Base-by-base conservation (phyloP, 345 rosid genomes). In the Gossypium turneri region DNA sequence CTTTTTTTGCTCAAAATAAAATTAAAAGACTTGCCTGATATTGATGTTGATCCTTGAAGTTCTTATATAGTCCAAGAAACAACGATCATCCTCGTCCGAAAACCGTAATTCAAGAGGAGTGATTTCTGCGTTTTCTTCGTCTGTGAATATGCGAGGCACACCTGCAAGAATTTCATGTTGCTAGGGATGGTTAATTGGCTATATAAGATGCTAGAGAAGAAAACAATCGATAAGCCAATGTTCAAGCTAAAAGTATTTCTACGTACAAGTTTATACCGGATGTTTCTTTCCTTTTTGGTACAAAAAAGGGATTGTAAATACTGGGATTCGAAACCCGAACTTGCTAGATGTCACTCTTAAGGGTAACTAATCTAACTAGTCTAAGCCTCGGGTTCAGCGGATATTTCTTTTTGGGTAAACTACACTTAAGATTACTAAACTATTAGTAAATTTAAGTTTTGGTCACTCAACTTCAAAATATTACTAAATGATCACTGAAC, bases 21-120 rank as follows among this genome's bases (percentile, higher is more conserved):
- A 80, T 85, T 78, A 92, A 73, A 84, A 87, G 58, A 92, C 97
- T 82, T 91, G 95, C 84, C 97, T 88, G 70, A 89, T 94, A 73
- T 92, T 94, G 74, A 94, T 87, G 82, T 94, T 91, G 85, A 92
- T 88, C 82, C 98, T 92, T 60, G 94, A 92, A 71, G 84, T 85
- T 87, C 82, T 86, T 75, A 87, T 84, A 77, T 91, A 94, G 20
- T 94, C 90, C 45, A 86, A 82, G 51, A 85, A 67, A 72, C 17
- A 81, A 17, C 4, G 41, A 75, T 83, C 92, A 20, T 73, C 79
- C 55, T 80, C 85, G 11, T 57, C 76, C 0, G 82, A 61, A 69
- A 92, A 76, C 63, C 82, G 87, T 74, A 74, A 65, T 74, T 88
- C 94, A 72, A 94, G 93, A 12, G 85, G 77, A 27, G 80, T 16